Evolutionary conservation across 73 alveolate genomes (phyloP), one percentile per base, ranked within the genome.

Genomic region (Paramecium pentaurelia): DNA sequence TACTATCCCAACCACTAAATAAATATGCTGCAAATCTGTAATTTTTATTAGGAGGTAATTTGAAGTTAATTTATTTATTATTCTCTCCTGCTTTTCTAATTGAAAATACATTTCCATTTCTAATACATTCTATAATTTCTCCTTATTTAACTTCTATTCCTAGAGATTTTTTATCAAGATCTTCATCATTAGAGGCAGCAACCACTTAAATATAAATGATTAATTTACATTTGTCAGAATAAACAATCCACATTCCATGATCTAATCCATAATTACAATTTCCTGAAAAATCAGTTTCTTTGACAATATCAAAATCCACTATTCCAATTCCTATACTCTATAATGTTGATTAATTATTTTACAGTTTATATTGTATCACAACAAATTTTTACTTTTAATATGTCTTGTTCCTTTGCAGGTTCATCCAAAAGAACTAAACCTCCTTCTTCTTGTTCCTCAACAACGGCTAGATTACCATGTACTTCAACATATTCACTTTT

Each of bases 201-300:
- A 75, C 68, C 22, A 36, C 60, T 64, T 25, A 11, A 8, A 3
- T 9, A 3, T n/a, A 14, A 0, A 32, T 14, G 4, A 28, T 1
- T 32, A 8, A 32, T 32, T 64, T 64, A 64, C 84, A 27, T 42
- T 75, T 75, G 9, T 75, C 88, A 4, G 88, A 75, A 38, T 36
- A 38, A 75, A 75, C 88, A 9, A 30, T 34, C 58, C 58, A 34
- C 60, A 38, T 36, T 38, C 88, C 88, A 37, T 75, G 88, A 38
- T 75, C 88, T 75, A 75, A 75, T 16, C 88, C 88, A 75, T 75
- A 75, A 38, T 30, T 75, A 38, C 37, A 38, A 30, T 75, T 30
- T 38, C 88, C 88, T 38, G 58, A 38, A 42, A 75, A 75, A 75
- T 75, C 88, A 16, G 68, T 75, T 75, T 42, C 88, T 75, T 75